Percentiles rank a stretch among this genome's conserved stretches.
phyloP scores from a whole-genome alignment of 2,329 filamentous ascomycete species.

The Periglandula ipomoeae region DNA sequence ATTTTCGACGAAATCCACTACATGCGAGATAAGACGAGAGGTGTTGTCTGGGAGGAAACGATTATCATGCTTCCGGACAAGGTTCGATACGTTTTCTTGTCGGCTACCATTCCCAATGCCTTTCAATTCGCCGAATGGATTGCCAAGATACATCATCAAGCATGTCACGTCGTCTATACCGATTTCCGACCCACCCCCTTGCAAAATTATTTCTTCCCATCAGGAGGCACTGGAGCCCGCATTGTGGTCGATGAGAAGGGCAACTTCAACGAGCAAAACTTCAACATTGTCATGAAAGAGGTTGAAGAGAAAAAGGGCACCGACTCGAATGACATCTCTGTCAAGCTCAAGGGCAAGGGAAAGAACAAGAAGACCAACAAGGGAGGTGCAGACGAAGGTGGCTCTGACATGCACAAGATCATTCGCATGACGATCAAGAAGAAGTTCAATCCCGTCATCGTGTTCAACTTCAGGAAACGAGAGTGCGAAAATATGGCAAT shows the following conservation, averaged over 20 bases:
- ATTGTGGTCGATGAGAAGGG: slow-evolving; percentile 95
- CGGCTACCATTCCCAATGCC: slow-evolving; percentile 95
- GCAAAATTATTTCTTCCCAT: slow-evolving; percentile 96
- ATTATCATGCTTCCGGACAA: slow-evolving; percentile 97
- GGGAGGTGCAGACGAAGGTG: slow-evolving; percentile 64
- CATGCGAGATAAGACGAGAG: slow-evolving; percentile 85
- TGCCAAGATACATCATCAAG: slow-evolving; percentile 92
- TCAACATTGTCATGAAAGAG: slow-evolving; percentile 87
- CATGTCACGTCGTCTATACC: slow-evolving; percentile 97
- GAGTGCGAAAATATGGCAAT: slow-evolving; percentile 90
- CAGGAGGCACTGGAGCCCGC: slow-evolving; percentile 85
- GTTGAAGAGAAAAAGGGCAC: slow-evolving; percentile 83
- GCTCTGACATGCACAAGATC: slow-evolving; percentile 90
- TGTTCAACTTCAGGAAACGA: slow-evolving; percentile 98
- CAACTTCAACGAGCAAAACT: slow-evolving; percentile 92
- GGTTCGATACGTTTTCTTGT: slow-evolving; percentile 96
- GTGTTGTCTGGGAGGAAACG: slow-evolving; percentile 98
- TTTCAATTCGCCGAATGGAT: slow-evolving; percentile 99
- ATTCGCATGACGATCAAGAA: slow-evolving; percentile 98
- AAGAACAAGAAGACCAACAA: slow-evolving; percentile 91
- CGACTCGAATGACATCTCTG: slow-evolving; percentile 69
- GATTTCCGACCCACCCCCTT: slow-evolving; percentile 95
- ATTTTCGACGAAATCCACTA: slow-evolving; percentile 99
- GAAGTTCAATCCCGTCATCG: slow-evolving; percentile 95
- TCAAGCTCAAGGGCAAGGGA: slow-evolving; percentile 75